Conservation (phyloP, 306 rosid genomes). For the Malus asiatica region DNA sequence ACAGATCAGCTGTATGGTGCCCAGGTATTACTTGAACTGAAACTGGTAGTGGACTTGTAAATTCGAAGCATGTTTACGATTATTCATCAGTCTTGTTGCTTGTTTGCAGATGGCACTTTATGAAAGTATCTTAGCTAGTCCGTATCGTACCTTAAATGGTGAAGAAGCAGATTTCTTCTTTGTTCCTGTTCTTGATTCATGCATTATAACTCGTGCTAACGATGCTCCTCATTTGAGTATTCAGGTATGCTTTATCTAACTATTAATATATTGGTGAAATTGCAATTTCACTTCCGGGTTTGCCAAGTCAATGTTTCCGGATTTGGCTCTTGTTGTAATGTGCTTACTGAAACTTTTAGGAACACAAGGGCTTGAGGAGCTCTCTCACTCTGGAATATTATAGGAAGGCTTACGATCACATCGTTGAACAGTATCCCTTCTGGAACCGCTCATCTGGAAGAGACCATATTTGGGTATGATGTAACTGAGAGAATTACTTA, state of each 20-base stretch:
- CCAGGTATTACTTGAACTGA: constrained; percentile 54
- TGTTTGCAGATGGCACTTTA: constrained; percentile 73
- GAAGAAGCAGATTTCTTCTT: constrained; percentile 96
- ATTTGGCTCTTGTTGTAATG: neutral
- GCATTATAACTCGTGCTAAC: constrained; percentile 86
- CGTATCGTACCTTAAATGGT: constrained; percentile 81
- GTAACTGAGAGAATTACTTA: constrained; percentile 6
- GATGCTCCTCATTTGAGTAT: constrained; percentile 91
- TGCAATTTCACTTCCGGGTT: neutral
- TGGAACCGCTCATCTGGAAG: constrained; percentile 93
- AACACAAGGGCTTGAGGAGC: constrained; percentile 83
- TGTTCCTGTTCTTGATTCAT: constrained; percentile 94
- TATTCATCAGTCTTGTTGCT: constrained; percentile 16
- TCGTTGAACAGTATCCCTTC: constrained; percentile 59
- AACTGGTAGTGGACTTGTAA: constrained; percentile 4
- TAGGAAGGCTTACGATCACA: constrained; percentile 65
- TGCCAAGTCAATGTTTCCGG: neutral
- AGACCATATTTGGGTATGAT: constrained; percentile 92
- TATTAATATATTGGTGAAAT: neutral
- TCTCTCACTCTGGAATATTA: constrained; percentile 82
- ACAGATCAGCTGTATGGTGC: constrained; percentile 77
- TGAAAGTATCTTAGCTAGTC: constrained; percentile 86
- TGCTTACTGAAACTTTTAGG: constrained; percentile 39
- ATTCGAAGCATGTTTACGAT: neutral
- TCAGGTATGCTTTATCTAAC: constrained; percentile 41